Evolutionary conservation across 2,329 filamentous ascomycete genomes (phyloP).

Genomic region (Fonsecaea pugnacius): DNA sequence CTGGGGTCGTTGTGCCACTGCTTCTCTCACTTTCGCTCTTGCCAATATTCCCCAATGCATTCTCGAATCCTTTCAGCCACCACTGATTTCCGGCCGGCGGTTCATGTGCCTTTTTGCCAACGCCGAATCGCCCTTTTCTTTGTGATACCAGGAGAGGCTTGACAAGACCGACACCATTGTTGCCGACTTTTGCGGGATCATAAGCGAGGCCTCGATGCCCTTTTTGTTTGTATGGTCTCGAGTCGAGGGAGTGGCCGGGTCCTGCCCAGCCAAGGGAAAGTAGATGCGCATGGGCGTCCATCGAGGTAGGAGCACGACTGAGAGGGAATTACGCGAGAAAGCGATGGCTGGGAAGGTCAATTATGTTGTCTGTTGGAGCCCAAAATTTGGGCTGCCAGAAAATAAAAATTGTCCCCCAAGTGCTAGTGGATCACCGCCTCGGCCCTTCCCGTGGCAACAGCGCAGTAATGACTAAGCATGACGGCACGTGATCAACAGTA

Average conservation of each 20-base stretch:
- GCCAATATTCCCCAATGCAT: conserved; percentile 71
- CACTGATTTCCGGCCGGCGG: conserved; percentile 78
- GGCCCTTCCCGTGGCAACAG: conserved; percentile 6
- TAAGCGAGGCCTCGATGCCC: conserved; percentile 47
- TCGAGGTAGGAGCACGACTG: conserved; percentile 44
- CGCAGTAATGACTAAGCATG: neutral
- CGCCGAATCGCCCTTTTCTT: conserved; percentile 71
- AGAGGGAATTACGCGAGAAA: neutral
- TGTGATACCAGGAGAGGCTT: conserved; percentile 85
- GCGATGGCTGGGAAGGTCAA: neutral
- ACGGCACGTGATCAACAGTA: neutral
- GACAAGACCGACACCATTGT: conserved; percentile 69
- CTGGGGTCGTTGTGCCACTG: conserved; percentile 59
- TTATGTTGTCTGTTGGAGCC: neutral
- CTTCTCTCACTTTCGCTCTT: conserved; percentile 56
- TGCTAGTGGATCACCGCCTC: neutral
- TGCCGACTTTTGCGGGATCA: conserved; percentile 34
- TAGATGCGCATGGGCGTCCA: conserved; percentile 85
- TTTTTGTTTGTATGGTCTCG: conserved; percentile 48
- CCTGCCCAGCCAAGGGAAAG: conserved; percentile 88
- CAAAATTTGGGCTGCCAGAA: conserved; percentile 1
- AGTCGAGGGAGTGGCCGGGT: conserved; percentile 83
- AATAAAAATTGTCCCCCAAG: neutral
- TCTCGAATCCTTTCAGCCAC: conserved; percentile 96
- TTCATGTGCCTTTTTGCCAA: conserved; percentile 74